Evolutionary conservation across 1,284 basidiomycete species (phyloP), one percentile per base, ranked within the genome.

Genomic region (Phlebopus sp.): DNA sequence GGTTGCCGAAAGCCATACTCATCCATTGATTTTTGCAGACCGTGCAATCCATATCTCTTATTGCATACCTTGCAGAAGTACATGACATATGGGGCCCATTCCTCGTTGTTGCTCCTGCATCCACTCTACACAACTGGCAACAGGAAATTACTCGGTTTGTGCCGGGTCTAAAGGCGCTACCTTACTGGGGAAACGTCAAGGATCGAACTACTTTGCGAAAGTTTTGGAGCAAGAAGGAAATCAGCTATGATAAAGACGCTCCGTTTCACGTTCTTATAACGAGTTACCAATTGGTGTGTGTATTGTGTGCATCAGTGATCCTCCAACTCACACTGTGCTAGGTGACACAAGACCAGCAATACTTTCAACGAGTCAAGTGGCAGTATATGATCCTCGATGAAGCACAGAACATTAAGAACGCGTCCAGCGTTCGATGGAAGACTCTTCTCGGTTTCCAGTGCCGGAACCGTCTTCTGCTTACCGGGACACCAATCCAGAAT

Each of bases 1-100:
- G 32, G 37, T 31, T 29, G 46, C 25, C 39, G 18, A 42, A 4
- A 21, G 35, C 35, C 13, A 21, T 4, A 17, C 42, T 47, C 18
- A 49, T 18, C 19, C 36, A 35, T 32, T 23, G 21, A 42, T 18
- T 46, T 51, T 23, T 43, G 3, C 55, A 98, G 91, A 99, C 97
- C 21, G 94, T 99, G 14, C 97, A 99, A 78, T 98, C 95, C 1
- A 99, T 99, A 47, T 97, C 97, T 17, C 74, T 99, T 10, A 79
- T 99, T 51, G 92, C 96, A 5, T 97, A 99, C 69, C 84, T 99
- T 17, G 96, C 97, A 8, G 97, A 99, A 71, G 86, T 86, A 1
- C 97, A 99, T 67, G 91, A 98, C 64, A 97, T 99, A 52, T 99
- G 97, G 97, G 97, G 97, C 0, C 97, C 97, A 14, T 99, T 99